Base-by-base conservation (phyloP, 75 land plant genomes). In the Isoetes taiwanensis region DNA sequence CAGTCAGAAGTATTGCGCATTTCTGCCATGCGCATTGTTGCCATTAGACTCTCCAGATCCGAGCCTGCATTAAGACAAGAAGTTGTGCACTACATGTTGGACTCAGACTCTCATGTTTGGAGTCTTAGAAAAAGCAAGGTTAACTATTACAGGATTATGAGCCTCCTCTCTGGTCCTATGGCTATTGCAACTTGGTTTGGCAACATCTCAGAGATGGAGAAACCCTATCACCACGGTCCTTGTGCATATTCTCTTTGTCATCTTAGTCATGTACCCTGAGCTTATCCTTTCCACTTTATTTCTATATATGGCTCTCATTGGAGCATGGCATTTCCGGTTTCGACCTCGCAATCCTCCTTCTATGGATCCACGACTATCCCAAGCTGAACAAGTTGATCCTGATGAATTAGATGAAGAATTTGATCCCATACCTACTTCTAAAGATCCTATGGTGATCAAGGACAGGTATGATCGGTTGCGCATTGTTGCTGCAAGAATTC, bases 271-370 rank as follows among this genome's bases (percentile, higher is more conserved):
- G 9, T 79, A 70, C 58, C 85, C 85, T 0, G 81, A 78, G 58
- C 70, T 78, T 12, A 72, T 82, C 2, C 65, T 82, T 43, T 78
- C 85, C 17, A 32, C 65, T 1, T 52, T 75, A 6, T 57, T 82
- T 10, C 56, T 70, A 34, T 68, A 54, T 42, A 63, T 72, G 67
- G 43, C 57, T 4, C 17, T 72, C 21, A 17, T 71, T 10, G 85
- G 85, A 16, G 27, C 75, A 1, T 78, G 80, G 81, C 59, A 71
- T 28, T 82, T 65, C 66, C 30, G 72, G 27, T 41, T 34, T 3
- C 41, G 75, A 30, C 78, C 85, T 0, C 54, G 78, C 29, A 61
- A 77, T 21, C 85, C 85, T 8, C 81, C 78, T 11, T 76, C 73
- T 71, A 75, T 78, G 85, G 70, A 60, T 43, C 41, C 55, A 16